Evolutionary conservation across 2,329 filamentous ascomycete genomes (phyloP), one percentile per base, ranked within the genome.

Genomic region (Talaromyces sp.): DNA sequence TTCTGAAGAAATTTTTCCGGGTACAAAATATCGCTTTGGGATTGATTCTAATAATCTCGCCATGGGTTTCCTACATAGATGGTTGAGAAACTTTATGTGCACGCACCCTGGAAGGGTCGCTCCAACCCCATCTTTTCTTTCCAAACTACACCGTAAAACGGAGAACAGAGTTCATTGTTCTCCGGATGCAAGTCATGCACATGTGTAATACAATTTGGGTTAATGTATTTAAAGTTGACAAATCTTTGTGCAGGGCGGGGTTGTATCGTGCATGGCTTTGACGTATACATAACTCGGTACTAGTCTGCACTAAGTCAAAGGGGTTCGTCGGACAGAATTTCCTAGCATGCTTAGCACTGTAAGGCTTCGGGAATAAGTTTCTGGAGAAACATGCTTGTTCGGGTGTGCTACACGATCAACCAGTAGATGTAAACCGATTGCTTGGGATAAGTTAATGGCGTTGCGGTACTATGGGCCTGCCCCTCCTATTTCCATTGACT

Each of bases 181-280:
- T 54, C 56, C 56, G 51, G 13, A 33, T 54, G 56, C 56, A 58
- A 58, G 56, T 52, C 55, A 57, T 54, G n/a, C n/a, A n/a, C n/a
- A n/a, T n/a, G n/a, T n/a, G 52, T 43, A 54, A 33, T 33, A 29
- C 37, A 7, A 41, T 51, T 53, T 58, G 49, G 50, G 17, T 49
- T 47, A 35, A 42, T 48, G 8, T 16, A 36, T 51, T 48, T 46
- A 47, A 33, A 30, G 36, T 52, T 53, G 49, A 53, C 52, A 53
- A 58, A 58, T 53, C 39, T 27, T 40, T 35, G 41, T 49, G 47
- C 45, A 51, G 22, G 32, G 52, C 49, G 50, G 56, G 52, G 53
- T 42, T 37, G 19, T 20, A 8, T 14, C 29, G 42, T 44, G 30
- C 36, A 44, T 35, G 43, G 46, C 42, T 41, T 40, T 27, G 20